Conservation (phyloP, 345 rosid species). For the Salix brachista region DNA sequence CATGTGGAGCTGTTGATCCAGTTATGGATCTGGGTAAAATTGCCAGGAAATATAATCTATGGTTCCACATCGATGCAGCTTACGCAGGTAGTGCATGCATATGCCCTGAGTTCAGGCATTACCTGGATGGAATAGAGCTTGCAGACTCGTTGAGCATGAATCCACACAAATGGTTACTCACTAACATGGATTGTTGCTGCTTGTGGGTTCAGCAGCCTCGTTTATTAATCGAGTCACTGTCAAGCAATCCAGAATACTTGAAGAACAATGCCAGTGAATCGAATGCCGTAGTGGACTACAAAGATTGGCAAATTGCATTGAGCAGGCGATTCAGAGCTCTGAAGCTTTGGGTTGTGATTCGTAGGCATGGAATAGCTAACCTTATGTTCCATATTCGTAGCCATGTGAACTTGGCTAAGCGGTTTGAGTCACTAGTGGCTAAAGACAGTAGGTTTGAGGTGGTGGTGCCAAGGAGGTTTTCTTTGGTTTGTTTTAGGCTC, state of each 20-base stretch:
- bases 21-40: no score
- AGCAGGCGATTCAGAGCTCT: constrained; percentile 31
- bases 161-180: constrained; percentile 21
- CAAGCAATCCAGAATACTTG: constrained; percentile 8
- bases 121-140: constrained; percentile 16
- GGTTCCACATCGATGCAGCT: constrained; percentile 39
- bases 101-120: constrained; percentile 29
- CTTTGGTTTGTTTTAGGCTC: constrained; percentile 22
- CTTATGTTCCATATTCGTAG: constrained; percentile 22
- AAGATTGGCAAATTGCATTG: constrained; percentile 33
- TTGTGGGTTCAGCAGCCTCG: constrained; percentile 13
- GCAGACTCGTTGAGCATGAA: constrained; percentile 25
- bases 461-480: constrained; percentile 10
- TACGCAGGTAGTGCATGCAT: constrained; percentile 33
- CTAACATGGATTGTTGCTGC: constrained; percentile 29
- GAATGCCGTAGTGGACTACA: constrained; percentile 18
- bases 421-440: constrained; percentile 9
- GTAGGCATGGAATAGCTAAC: constrained; percentile 22
- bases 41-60: constrained; percentile 17
- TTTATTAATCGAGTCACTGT: constrained; percentile 5
- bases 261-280: constrained; percentile 14
- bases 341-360: constrained; percentile 39
- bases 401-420: constrained; percentile 21
- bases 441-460: constrained; percentile 24
- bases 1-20: no score